Evolutionary conservation across 768 basidiomycete species (phyloP), one percentile per base, ranked within the genome.

Genomic region (Kwoniella botswanensis): DNA sequence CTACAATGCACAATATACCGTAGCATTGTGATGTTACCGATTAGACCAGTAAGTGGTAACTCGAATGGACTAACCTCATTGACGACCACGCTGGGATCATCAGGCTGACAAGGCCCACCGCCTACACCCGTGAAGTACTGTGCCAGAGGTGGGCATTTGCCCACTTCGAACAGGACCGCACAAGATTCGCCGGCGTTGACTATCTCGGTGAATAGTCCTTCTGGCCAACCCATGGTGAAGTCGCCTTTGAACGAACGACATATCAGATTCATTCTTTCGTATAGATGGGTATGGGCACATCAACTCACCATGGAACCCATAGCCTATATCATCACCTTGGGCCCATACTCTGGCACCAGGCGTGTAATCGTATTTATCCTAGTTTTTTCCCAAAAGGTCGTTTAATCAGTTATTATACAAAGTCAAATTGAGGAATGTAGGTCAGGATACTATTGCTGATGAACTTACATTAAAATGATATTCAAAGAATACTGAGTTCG

Each of bases 181-280:
- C 77, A 78, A 7, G 54, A 21, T 17, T 63, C 57, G 1, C 75
- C 73, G 24, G 76, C 58, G 13, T 58, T 42, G 17, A 71, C 67
- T 22, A 78, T 71, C 29, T 74, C 46, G 21, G 69, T 43, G 63
- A 78, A 71, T 21, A 67, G 26, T 4, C 73, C 75, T 21, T 62
- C 63, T 9, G 76, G 74, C 78, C 78, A 79, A 26, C 78, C 78
- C 26, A 65, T 77, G 29, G 68, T 70, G 65, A 80, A 80, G 65
- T 80, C 79, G 67, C 64, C 64, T 65, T 53, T 43, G 26, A 26
- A 26, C 26, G 26, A 26, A 26, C 26, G 26, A 26, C 26, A 26
- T 4, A 26, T 26, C 26, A 26, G 26, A 26, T 26, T 26, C 26
- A 3, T 26, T 26, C 26, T 26, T 26, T 26, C 26, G 26, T 26